These are phyloP conservation scores for Nannizzia gypsea DNA, from an alignment of 2,329 filamentous ascomycete species.

Conservation along the genomic window DNA sequence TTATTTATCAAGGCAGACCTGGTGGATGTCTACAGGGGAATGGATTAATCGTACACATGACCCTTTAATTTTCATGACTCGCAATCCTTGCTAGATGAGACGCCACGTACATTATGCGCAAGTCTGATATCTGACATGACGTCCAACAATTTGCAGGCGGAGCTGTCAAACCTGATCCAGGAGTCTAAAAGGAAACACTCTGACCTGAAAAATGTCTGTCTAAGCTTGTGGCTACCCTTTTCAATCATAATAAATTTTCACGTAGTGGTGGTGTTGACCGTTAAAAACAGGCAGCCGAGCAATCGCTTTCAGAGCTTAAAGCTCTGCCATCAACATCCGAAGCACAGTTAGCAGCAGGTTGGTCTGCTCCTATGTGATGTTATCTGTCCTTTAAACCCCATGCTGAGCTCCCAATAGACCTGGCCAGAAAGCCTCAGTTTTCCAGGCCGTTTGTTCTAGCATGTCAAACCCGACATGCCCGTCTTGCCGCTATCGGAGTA, in stretches of 20 bases:
- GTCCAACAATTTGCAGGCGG: conserved; percentile 74
- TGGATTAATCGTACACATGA: not conserved
- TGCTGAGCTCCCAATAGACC: conserved; percentile 47
- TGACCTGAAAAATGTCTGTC: conserved; percentile 59
- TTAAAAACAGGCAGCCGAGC: conserved; percentile 64
- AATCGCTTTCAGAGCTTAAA: conserved; percentile 82
- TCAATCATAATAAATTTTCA: not conserved
- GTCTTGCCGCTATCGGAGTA: conserved; percentile 77
- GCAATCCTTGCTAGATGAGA: not conserved
- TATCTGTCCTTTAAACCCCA: conserved; percentile 8
- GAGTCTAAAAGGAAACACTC: conserved; percentile 92
- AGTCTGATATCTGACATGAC: conserved; percentile 56
- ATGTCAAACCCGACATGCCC: conserved; percentile 78
- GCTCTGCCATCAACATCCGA: conserved; percentile 62
- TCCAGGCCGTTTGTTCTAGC: conserved; percentile 89
- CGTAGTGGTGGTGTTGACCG: not conserved
- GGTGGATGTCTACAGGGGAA: not conserved
- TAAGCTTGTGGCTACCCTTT: not conserved
- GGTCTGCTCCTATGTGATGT: conserved; percentile 13
- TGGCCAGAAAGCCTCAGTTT: conserved; percentile 70
- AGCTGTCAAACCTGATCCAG: conserved; percentile 81
- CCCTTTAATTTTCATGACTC: not conserved
- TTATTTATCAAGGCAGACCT: not conserved
- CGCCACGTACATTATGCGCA: conserved; percentile 6
- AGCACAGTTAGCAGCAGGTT: conserved; percentile 60